phyloP scores from a whole-genome alignment of 2,329 filamentous ascomycete genomes.

The Microcyclospora pomicola region DNA sequence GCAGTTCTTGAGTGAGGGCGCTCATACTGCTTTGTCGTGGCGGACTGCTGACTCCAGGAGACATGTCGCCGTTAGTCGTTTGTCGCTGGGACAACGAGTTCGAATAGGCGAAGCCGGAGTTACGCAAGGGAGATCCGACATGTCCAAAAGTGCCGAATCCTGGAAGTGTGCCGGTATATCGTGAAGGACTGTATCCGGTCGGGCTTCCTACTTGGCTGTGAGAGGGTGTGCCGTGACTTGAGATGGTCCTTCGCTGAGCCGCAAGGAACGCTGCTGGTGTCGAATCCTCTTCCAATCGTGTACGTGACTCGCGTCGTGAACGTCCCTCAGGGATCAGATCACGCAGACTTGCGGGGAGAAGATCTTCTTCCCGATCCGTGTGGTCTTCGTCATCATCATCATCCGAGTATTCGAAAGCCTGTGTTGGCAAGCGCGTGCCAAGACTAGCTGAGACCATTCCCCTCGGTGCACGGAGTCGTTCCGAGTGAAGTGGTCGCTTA shows the following conservation, averaged over 20 bases:
- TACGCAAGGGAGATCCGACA: constrained; percentile 35
- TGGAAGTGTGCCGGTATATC: constrained; percentile 38
- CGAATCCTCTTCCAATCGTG: constrained; percentile 40
- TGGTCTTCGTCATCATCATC: constrained; percentile 41
- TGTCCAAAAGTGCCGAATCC: constrained; percentile 23
- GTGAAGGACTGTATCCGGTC: constrained; percentile 46
- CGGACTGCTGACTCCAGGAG: constrained; percentile 38
- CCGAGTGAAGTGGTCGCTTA: constrained; percentile 51
- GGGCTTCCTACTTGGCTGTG: constrained; percentile 35
- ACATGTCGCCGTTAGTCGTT: constrained; percentile 17
- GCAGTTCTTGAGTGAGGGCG: constrained; percentile 44
- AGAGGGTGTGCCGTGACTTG: constrained; percentile 24
- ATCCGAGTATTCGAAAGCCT: constrained; percentile 32
- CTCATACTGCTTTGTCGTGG: constrained; percentile 45
- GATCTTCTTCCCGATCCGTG: constrained; percentile 77
- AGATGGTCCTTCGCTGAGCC: constrained; percentile 26
- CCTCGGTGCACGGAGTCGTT: constrained; percentile 41
- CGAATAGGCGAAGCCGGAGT: constrained; percentile 10
- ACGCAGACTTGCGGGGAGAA: constrained; percentile 58
- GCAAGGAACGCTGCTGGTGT: constrained; percentile 22
- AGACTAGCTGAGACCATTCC: constrained; percentile 49
- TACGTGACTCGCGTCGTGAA: constrained; percentile 45
- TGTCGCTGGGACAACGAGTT: constrained; percentile 7
- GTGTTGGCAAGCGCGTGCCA: constrained; percentile 26
- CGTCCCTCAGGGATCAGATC: constrained; percentile 50